These are phyloP conservation scores for Conoideocrella luteorostrata DNA, from an alignment of 2,329 filamentous ascomycete species.

Conservation along the genomic window DNA sequence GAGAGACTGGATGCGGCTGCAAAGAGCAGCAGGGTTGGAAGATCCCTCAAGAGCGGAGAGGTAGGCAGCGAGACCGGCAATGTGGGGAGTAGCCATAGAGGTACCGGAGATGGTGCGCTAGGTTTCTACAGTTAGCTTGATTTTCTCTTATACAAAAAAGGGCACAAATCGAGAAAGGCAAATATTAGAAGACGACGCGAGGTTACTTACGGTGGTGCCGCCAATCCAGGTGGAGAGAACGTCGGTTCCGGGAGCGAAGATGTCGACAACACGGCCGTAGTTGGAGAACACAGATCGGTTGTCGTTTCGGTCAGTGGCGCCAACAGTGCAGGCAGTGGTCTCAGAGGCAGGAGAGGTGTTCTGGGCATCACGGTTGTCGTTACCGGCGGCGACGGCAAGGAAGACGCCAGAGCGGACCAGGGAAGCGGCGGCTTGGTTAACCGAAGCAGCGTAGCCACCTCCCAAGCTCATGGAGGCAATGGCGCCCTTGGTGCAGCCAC, in stretches of 20 bases:
- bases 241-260: constrained; percentile 43
- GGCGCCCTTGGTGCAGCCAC: constrained; percentile 35
- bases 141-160: not conserved
- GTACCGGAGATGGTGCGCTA: constrained; percentile 36
- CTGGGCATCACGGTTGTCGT: constrained; percentile 37
- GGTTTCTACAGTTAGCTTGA: not conserved
- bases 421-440: constrained; percentile 45
- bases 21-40: constrained; percentile 15
- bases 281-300: constrained; percentile 43
- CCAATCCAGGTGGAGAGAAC: constrained; percentile 44
- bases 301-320: constrained; percentile 36
- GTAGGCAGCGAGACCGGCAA: constrained; percentile 37
- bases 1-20: constrained; percentile 6
- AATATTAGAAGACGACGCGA: not conserved
- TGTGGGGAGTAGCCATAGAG: constrained; percentile 37
- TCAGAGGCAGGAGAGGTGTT: constrained; percentile 43
- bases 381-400: constrained; percentile 51
- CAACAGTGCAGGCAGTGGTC: constrained; percentile 45
- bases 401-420: constrained; percentile 42
- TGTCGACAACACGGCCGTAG: constrained; percentile 42
- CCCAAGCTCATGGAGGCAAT: constrained; percentile 55
- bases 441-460: constrained; percentile 34
- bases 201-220: constrained; percentile 23
- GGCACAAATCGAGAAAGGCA: too few relatives aligned
- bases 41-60: constrained; percentile 34